Base-by-base conservation (phyloP, 169 alveolate genomes). In the Ichthyophthirius multifiliis region DNA sequence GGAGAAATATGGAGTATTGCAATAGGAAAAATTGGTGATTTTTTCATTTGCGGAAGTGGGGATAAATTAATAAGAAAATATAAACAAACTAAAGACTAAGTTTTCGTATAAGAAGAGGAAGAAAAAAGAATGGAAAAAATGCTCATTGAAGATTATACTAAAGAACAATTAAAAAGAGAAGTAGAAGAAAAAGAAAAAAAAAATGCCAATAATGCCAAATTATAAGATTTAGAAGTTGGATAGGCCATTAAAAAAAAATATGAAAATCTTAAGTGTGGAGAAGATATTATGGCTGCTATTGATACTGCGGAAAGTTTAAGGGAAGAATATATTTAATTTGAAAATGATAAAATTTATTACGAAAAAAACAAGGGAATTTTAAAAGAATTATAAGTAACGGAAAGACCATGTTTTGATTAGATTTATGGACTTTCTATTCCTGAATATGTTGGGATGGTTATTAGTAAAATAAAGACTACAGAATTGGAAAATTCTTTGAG, bases 111-210 rank as follows among this genome's bases (percentile, higher is more conserved):
- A 37, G 92, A 89, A 74, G 93, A 93, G 34, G 91, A 87, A 67
- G 95, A 95, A 82, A 85, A 86, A 48, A 90, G 92, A 84, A 67
- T 92, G 47, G 95, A 92, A 74, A 90, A 90, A 74, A 75, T 76
- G 71, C 83, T 93, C 91, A 86, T 88, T 32, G 84, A 90, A 55
- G 94, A 93, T 34, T 67, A 67, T 12, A 89, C 87, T 27, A 92
- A 89, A 64, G 77, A 92, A 46, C 90, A 90, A 75, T 84, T 78
- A 46, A 77, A 84, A 55, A 55, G 71, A 47, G 90, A 83, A 64
- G 86, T 71, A 71, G 86, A 83, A 43, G 92, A 87, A 83, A 78
- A 75, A 30, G 85, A 83, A 5, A 73, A 83, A 78, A 82, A 82
- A 67, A 75, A 73, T 48, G 31, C 30, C 16, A 27, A 74, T 35